Evolutionary conservation across 345 rosid genomes (phyloP).

Genomic region (Luvunga scandens): DNA sequence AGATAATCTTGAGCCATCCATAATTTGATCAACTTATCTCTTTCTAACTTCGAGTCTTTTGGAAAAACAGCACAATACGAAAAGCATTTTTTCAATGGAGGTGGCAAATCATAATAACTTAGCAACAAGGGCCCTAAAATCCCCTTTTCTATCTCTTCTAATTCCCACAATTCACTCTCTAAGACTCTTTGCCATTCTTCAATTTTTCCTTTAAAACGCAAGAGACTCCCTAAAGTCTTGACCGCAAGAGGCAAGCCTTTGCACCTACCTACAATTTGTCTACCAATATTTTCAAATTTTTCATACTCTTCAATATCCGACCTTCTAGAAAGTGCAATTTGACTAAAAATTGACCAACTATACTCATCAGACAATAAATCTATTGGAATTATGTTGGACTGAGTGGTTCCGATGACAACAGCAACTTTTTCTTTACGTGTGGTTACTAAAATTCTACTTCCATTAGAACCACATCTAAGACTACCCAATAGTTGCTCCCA

Average conservation of each 20-base stretch:
- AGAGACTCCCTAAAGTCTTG: background rate
- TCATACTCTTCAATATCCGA: background rate
- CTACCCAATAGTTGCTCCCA: background rate
- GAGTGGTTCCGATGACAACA: background rate
- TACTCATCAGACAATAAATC: background rate
- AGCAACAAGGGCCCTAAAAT: background rate
- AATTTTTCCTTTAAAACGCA: background rate
- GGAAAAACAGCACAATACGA: slow-evolving; percentile 1
- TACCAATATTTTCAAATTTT: background rate
- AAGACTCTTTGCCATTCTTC: background rate
- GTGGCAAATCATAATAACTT: background rate
- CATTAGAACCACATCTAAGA: too few relatives aligned
- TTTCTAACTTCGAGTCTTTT: background rate
- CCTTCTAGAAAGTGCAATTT: background rate
- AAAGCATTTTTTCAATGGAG: background rate
- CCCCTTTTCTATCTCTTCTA: background rate
- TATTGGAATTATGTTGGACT: background rate
- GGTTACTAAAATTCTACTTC: too few relatives aligned
- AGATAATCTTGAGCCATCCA: slow-evolving; percentile 7
- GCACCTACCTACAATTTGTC: background rate
- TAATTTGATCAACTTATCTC: background rate
- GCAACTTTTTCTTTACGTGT: background rate
- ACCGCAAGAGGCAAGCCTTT: background rate
- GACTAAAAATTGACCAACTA: background rate
- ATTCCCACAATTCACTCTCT: background rate